Percentiles rank a stretch among this genome's conserved stretches.
Evolutionary conservation across 345 rosid genomes (phyloP).

Genomic region (Pistacia atlantica): DNA sequence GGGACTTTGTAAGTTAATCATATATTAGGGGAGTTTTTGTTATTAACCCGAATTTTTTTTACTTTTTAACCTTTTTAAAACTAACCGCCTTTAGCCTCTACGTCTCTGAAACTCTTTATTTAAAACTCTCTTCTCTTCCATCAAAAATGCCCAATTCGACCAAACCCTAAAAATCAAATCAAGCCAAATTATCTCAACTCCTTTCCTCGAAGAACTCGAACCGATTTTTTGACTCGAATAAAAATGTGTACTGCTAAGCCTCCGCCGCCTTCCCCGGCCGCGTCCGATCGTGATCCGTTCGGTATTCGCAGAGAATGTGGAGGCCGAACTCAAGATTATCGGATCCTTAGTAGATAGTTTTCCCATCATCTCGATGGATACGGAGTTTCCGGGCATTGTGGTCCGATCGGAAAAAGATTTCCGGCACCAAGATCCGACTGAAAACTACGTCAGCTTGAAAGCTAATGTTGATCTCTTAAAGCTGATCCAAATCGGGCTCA

Average conservation of each 20-base stretch:
- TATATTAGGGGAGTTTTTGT: no score
- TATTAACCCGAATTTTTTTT: no score
- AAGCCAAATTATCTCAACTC: not conserved
- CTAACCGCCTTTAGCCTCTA: not conserved
- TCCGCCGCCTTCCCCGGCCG: not conserved
- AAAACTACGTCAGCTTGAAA: constrained; percentile 48
- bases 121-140: not conserved
- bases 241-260: constrained; percentile 5
- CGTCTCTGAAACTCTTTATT: not conserved
- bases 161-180: constrained; percentile 25
- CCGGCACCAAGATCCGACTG: constrained; percentile 32
- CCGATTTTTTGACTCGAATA: not conserved
- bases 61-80: not conserved
- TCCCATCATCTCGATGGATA: constrained; percentile 64
- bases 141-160: not conserved
- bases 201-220: not conserved
- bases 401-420: constrained; percentile 21
- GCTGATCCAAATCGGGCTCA: constrained; percentile 65
- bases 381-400: constrained; percentile 73
- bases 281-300: constrained; percentile 43
- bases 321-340: constrained; percentile 45
- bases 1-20: no score
- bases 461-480: constrained; percentile 55
- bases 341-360: constrained; percentile 31
- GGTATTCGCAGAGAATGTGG: constrained; percentile 54